phyloP scores from a whole-genome alignment of 2,329 filamentous ascomycete species.

The Paecilomyces formosus region DNA sequence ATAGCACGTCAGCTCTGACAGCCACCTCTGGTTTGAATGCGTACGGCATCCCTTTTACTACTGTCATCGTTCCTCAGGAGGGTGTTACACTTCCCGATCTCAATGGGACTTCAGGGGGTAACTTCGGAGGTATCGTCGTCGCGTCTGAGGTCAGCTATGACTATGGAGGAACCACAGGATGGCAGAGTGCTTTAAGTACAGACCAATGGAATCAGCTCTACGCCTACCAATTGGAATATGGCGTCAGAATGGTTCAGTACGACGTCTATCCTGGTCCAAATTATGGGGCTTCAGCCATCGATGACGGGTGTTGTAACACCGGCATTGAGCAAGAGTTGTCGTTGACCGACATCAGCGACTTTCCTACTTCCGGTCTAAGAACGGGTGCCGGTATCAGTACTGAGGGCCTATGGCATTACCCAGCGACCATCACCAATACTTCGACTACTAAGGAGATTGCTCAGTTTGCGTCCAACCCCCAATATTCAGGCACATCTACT shows the following conservation, averaged over 20 bases:
- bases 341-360: slow-evolving; percentile 48
- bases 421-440: slow-evolving; percentile 48
- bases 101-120: slow-evolving; percentile 44
- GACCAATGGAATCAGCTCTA: slow-evolving; percentile 52
- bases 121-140: slow-evolving; percentile 54
- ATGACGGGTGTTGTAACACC: slow-evolving; percentile 39
- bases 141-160: slow-evolving; percentile 49
- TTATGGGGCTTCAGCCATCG: slow-evolving; percentile 38
- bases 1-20: slow-evolving; percentile 41
- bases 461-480: slow-evolving; percentile 41
- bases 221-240: slow-evolving; percentile 51
- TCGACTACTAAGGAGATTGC: slow-evolving; percentile 50
- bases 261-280: slow-evolving; percentile 49
- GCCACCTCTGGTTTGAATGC: slow-evolving; percentile 50
- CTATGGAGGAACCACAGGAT: slow-evolving; percentile 35
- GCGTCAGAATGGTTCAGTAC: slow-evolving; percentile 54
- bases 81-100: slow-evolving; percentile 47
- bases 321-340: slow-evolving; percentile 46
- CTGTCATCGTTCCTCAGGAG: slow-evolving; percentile 46
- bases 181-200: slow-evolving; percentile 47
- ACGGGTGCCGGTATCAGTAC: slow-evolving; percentile 43
- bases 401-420: slow-evolving; percentile 51
- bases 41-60: slow-evolving; percentile 55
- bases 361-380: slow-evolving; percentile 49
- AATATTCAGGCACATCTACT: slow-evolving; percentile 26